Conservation (phyloP, 2,329 filamentous ascomycete genomes). For the Xylariales sp. region DNA sequence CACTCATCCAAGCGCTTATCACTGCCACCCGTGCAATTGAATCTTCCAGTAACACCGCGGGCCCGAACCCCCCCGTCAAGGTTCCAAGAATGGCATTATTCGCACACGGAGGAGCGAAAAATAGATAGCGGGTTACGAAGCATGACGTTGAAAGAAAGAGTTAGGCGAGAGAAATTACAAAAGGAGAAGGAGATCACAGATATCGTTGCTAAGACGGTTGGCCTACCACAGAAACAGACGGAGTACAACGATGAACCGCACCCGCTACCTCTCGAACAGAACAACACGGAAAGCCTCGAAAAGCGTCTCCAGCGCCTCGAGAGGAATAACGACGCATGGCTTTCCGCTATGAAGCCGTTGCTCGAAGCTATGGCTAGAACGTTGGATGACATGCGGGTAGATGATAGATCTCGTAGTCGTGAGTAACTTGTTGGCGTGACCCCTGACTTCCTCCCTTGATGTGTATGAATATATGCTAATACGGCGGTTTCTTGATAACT, state of each 20-base stretch:
- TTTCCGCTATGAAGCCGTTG: slow-evolving; percentile 40
- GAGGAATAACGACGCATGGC: slow-evolving; percentile 40
- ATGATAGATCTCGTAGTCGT: slow-evolving; percentile 35
- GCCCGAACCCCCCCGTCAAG: slow-evolving; percentile 20
- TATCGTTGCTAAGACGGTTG: slow-evolving; percentile 40
- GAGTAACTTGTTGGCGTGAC: slow-evolving; percentile 21
- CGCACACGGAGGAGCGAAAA: slow-evolving; percentile 21
- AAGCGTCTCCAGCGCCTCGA: slow-evolving; percentile 38
- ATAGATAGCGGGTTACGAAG: slow-evolving; percentile 30
- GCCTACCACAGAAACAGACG: slow-evolving; percentile 22
- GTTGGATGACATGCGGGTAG: slow-evolving; percentile 38
- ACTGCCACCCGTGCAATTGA: slow-evolving; percentile 31
- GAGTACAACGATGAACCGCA: slow-evolving; percentile 11
- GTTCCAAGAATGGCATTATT: slow-evolving; percentile 30
- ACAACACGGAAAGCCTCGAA: slow-evolving; percentile 36
- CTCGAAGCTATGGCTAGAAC: slow-evolving; percentile 39
- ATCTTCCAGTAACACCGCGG: slow-evolving; percentile 11
- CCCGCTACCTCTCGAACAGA: slow-evolving; percentile 18
- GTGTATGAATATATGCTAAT: slow-evolving; percentile 11
- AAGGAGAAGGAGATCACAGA: slow-evolving; percentile 43
- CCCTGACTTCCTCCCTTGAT: neutral
- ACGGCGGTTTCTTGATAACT: neutral
- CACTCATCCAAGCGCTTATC: slow-evolving; percentile 33
- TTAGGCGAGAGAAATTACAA: slow-evolving; percentile 40
- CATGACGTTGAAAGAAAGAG: slow-evolving; percentile 35